Evolutionary conservation across 306 rosid genomes (phyloP), one percentile per base, ranked within the genome.

Genomic region (Fragaria vesca): DNA sequence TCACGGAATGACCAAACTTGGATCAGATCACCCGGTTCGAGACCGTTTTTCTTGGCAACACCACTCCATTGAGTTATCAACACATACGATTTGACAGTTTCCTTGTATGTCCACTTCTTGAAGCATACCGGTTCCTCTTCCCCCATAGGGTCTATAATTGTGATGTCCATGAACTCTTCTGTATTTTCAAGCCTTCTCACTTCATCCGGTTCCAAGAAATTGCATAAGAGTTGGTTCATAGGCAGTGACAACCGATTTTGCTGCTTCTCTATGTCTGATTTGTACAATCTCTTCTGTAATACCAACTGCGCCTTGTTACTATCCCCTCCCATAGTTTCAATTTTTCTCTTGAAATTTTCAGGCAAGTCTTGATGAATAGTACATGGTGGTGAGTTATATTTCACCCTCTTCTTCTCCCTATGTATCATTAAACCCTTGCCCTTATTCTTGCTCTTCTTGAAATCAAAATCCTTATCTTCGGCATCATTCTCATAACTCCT

Each of bases 161-260:
- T 26, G 13, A 65, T 32, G 45, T 34, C 6, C 69, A 65, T 34
- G 10, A 6, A 28, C 7, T 26, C 4, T 1, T 6, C n/a, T 32
- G 1, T 18, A 8, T 32, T 4, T 15, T 63, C 69, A 32, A 63
- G 42, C 43, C 40, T 13, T 16, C 32, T 3, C 12, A 63, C 21
- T 63, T 63, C 69, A 15, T 16, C 45, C 1, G 9, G 20, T 6
- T 63, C 45, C 45, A 30, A 63, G 69, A 63, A 63, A 30, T 30
- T 32, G 43, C 24, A 15, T 4, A 63, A 43, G 43, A 63, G 69
- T 34, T 63, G 69, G n/a, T 63, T 63, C 6, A 4, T 8, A 30
- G 69, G 69, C 21, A 63, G 6, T 32, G 69, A 63, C 20, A 63
- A 16, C 43, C 69, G 45, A 42, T 63, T 63, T 63, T 63, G 69